Percentiles rank a stretch among this genome's conserved stretches.
These are phyloP conservation scores for Cordyceps tenuipes DNA, from an alignment of 2,329 filamentous ascomycete genomes.

Conservation along the genomic window DNA sequence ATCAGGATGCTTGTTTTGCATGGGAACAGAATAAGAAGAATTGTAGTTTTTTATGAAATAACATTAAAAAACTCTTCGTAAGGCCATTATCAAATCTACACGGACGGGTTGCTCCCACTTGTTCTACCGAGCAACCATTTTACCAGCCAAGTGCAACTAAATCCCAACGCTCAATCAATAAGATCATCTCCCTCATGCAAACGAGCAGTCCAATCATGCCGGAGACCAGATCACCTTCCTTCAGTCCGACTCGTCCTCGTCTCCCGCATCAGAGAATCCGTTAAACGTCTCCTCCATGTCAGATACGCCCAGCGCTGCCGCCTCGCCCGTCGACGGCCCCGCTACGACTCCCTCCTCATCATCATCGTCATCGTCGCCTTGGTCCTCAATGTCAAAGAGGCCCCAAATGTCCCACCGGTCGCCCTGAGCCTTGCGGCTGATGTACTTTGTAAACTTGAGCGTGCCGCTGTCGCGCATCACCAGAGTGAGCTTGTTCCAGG, in stretches of 20 bases:
- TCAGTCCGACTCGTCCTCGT: constrained; percentile 31
- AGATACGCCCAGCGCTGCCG: constrained; percentile 27
- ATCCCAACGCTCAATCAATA: neutral
- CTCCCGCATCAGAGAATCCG: constrained; percentile 42
- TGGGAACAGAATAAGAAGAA: neutral
- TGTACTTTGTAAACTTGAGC: constrained; percentile 93
- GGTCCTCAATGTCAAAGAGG: constrained; percentile 61
- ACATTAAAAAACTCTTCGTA: neutral
- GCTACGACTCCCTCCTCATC: constrained; percentile 9
- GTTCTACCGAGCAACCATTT: neutral
- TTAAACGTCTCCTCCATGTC: constrained; percentile 49
- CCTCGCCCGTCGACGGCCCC: constrained; percentile 18
- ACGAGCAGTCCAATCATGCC: neutral
- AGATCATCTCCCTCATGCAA: neutral
- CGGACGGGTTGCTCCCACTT: neutral
- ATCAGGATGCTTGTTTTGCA: neutral
- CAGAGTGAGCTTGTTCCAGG: constrained; percentile 88
- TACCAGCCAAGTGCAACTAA: neutral
- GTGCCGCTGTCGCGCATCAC: constrained; percentile 81
- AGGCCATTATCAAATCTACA: neutral
- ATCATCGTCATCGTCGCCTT: constrained; percentile 34
- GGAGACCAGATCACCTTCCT: neutral
- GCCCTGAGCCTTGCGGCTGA: constrained; percentile 71
- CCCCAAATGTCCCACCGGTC: constrained; percentile 90
- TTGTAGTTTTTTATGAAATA: neutral